These are phyloP conservation scores for Penicillium lagena DNA, from an alignment of 495 filamentous ascomycete genomes.

Conservation along the genomic window DNA sequence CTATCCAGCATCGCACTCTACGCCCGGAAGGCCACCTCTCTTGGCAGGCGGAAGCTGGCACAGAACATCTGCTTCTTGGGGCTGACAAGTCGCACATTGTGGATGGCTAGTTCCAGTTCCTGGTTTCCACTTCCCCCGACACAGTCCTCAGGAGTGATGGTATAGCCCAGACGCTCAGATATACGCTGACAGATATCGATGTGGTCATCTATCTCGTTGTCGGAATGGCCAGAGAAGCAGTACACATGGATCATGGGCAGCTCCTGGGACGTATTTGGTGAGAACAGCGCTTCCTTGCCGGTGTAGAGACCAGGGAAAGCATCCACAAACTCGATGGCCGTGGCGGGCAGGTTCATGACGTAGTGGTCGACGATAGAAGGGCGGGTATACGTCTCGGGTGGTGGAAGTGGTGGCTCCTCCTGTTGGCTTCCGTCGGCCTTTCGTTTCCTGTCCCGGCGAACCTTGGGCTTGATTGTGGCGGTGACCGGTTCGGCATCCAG, in stretches of 20 bases:
- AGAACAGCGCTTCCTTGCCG: conserved; percentile 59
- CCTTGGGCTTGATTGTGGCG: conserved; percentile 31
- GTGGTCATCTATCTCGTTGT: conserved; percentile 55
- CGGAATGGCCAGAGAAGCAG: conserved; percentile 75
- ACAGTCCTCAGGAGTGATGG: conserved; percentile 52
- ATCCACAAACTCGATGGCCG: conserved; percentile 78
- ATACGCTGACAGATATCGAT: conserved; percentile 65
- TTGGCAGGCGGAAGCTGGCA: conserved; percentile 79
- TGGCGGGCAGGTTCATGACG: conserved; percentile 94
- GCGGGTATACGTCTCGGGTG: conserved; percentile 47
- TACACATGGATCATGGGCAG: conserved; percentile 88
- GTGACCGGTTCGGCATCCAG: conserved; percentile 44
- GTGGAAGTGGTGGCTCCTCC: conserved; percentile 21
- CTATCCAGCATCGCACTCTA: conserved; percentile 5
- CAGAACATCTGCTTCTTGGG: conserved; percentile 97
- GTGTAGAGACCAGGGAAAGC: conserved; percentile 77
- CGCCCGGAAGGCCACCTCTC: conserved; percentile 66
- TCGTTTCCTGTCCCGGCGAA: conserved; percentile 17
- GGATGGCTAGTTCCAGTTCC: conserved; percentile 55
- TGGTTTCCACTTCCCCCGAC: conserved; percentile 33
- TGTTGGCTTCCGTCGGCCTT: conserved; percentile 11
- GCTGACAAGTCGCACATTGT: conserved; percentile 81
- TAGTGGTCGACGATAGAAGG: conserved; percentile 73
- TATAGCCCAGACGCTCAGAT: conserved; percentile 51
- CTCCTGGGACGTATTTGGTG: conserved; percentile 45